These are phyloP conservation scores for Typha latifolia DNA, from an alignment of 176 grass and related monocot species.

Conservation along the genomic window DNA sequence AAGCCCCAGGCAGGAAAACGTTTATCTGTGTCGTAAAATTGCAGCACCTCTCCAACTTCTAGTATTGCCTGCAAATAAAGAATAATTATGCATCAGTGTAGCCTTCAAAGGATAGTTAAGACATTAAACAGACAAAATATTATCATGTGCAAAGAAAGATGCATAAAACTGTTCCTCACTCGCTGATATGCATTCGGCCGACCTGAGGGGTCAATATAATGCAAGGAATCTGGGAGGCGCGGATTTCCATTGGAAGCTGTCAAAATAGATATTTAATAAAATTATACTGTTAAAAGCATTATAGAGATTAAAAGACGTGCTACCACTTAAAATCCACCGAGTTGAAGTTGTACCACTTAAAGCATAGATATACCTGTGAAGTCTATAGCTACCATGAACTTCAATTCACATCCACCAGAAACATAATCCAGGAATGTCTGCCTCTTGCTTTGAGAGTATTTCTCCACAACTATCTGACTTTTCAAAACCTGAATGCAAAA, in stretches of 20 bases:
- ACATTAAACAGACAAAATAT: not conserved
- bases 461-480: slow-evolving; percentile 83
- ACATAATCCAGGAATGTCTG: slow-evolving; percentile 95
- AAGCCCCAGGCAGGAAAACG: slow-evolving; percentile 88
- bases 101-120: too few relatives aligned
- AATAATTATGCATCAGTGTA: slow-evolving; percentile 6
- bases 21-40: slow-evolving; percentile 73
- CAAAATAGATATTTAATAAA: slow-evolving; percentile 12
- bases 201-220: slow-evolving; percentile 97
- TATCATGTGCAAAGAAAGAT: not conserved
- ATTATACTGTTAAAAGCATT: not conserved
- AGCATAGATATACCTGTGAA: slow-evolving; percentile 61
- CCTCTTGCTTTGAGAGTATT: slow-evolving; percentile 50
- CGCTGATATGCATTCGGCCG: slow-evolving; percentile 98
- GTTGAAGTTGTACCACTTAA: not conserved
- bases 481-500: slow-evolving; percentile 54
- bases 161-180: slow-evolving; percentile 43
- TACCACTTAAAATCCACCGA: not conserved
- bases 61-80: slow-evolving; percentile 62
- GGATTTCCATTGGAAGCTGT: slow-evolving; percentile 99
- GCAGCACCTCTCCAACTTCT: slow-evolving; percentile 86
- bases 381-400: slow-evolving; percentile 96
- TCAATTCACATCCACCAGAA: slow-evolving; percentile 69
- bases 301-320: not conserved
- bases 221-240: slow-evolving; percentile 94